Base-by-base conservation (phyloP, 2,329 filamentous ascomycete species). In the Penicillium sp. region DNA sequence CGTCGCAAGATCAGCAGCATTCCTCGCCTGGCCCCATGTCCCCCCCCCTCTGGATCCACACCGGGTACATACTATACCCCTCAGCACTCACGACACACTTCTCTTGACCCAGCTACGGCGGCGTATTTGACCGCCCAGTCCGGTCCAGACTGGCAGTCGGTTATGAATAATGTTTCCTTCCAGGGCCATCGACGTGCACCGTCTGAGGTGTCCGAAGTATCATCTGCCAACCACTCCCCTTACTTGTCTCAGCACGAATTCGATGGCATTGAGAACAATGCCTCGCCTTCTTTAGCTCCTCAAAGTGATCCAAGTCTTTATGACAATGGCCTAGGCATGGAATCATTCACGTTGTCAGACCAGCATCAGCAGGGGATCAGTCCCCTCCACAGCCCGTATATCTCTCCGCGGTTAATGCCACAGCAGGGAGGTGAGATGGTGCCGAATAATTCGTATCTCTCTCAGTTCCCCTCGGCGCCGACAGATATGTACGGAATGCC, bases 151-250 rank as follows among this genome's bases (percentile, higher is more conserved):
- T 88, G 85, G 85, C 73, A 75, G 55, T 77, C 78, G 33, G 76
- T 81, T 68, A 72, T 80, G 58, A 79, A 77, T 68, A 82, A 82
- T 63, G 75, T 78, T 36, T 77, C 80, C 57, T 97, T 96, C 68
- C 88, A 90, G 62, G 81, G 84, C n/a, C 93, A 97, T 70, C 84
- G 91, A 64, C 85, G 92, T 67, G 87, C 85, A 36, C 89, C 90
- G 1, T 97, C 92, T n/a, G 93, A 97, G 65, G 91, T 88, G 67
- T 96, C 91, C 3, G 93, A 97, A 63, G 87, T 96, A 6, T 96
- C 84, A 2, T 96, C 91, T 17, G 89, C 87, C 16, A 87, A 89
- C 22, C 89, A 87, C 25, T 97, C 93, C 17, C 93, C 93, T 4
- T 91, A 90, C 68, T 76, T 96, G 55, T 83, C 83, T 28, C 88